These are phyloP conservation scores for Blastocystis sp. DNA, from an alignment of 352 stramenopile species.

Conservation along the genomic window DNA sequence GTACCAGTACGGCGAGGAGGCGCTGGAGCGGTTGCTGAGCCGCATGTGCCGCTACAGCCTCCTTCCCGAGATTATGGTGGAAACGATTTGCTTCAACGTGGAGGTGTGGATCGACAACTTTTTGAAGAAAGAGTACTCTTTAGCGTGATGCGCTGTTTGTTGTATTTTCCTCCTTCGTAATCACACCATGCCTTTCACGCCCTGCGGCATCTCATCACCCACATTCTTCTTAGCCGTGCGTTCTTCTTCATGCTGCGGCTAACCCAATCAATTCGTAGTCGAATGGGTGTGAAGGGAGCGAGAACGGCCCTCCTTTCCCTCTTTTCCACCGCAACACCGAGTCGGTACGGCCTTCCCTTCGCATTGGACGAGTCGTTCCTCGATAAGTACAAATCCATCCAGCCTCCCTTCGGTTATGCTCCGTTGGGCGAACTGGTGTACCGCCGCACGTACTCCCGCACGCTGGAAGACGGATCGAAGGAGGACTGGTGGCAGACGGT, in stretches of 20 bases:
- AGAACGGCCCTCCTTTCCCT: neutral
- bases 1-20: slow-evolving; percentile 35
- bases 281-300: neutral
- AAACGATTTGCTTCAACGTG: neutral
- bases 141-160: slow-evolving; percentile 5
- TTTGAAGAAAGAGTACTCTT: slow-evolving; percentile 11
- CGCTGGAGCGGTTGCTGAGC: neutral
- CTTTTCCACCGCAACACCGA: neutral
- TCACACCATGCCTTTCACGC: neutral
- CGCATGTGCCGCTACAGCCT: neutral
- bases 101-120: slow-evolving; percentile 50
- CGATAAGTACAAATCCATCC: slow-evolving; percentile 73
- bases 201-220: no score
- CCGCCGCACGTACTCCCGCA: slow-evolving; percentile 84
- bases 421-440: slow-evolving; percentile 78
- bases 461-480: slow-evolving; percentile 72
- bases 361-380: slow-evolving; percentile 72
- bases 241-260: neutral
- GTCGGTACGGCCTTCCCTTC: slow-evolving; percentile 68
- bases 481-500: no score
- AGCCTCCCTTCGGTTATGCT: slow-evolving; percentile 82
- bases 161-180: neutral
- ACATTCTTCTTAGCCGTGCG: neutral
- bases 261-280: neutral
- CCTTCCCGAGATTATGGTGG: slow-evolving; percentile 18